Evolutionary conservation across 495 filamentous ascomycete species (phyloP).

Genomic region (Trichoderma asperelloides): DNA sequence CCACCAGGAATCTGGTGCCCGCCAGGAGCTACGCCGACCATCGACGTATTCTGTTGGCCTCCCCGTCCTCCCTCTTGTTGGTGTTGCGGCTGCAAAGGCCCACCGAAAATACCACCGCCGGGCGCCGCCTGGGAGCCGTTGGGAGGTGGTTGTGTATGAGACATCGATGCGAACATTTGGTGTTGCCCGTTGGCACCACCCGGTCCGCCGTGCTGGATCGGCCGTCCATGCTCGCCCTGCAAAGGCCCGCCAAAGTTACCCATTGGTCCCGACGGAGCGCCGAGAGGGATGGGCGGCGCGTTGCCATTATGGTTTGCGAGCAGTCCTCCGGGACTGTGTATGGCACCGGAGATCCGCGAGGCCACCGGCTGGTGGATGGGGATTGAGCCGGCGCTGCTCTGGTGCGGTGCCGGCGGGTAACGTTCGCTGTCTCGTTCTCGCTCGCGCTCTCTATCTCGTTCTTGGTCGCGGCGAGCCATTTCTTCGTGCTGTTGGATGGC

Average conservation of each 20-base stretch:
- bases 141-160: constrained; percentile 32
- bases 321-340: constrained; percentile 81
- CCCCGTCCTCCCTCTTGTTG: constrained; percentile 28
- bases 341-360: constrained; percentile 65
- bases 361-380: constrained; percentile 88
- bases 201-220: constrained; percentile 55
- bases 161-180: constrained; percentile 51
- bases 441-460: constrained; percentile 22
- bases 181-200: constrained; percentile 49
- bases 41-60: constrained; percentile 40
- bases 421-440: constrained; percentile 29
- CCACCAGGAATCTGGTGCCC: constrained; percentile 24
- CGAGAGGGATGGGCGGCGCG: constrained; percentile 50
- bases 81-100: constrained; percentile 31
- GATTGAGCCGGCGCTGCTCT: constrained; percentile 74
- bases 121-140: constrained; percentile 28
- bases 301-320: constrained; percentile 59
- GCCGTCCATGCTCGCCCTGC: constrained; percentile 48
- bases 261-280: constrained; percentile 53
- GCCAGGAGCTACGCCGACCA: constrained; percentile 20
- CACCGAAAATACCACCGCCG: constrained; percentile 35
- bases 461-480: constrained; percentile 14
- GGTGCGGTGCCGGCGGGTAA: constrained; percentile 50
- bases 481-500: constrained; percentile 26
- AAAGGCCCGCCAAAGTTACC: constrained; percentile 61